phyloP scores from a whole-genome alignment of 305 asterid species.

The Fraxinus xanthoxyloides region DNA sequence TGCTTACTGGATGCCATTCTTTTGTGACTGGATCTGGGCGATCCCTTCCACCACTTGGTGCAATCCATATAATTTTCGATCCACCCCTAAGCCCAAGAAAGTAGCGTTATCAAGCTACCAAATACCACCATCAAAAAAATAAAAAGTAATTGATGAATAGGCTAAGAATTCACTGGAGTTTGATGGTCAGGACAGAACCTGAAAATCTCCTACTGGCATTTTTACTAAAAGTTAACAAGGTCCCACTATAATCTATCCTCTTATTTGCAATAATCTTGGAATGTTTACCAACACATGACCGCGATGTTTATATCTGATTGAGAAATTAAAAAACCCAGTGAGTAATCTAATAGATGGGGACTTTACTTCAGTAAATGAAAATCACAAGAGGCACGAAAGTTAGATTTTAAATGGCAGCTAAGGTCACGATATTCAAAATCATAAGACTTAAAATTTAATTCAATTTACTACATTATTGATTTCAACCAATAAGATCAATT shows the following conservation, averaged over 20 bases:
- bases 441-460: background rate
- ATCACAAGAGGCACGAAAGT: background rate
- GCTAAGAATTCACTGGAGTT: background rate
- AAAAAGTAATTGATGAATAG: background rate
- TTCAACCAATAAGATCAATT: background rate
- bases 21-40: conserved; percentile 82
- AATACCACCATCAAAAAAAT: background rate
- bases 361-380: background rate
- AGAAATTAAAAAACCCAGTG: background rate
- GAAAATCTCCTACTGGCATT: background rate
- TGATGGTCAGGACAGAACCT: background rate
- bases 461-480: background rate
- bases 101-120: conserved; percentile 21
- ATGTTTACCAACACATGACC: background rate
- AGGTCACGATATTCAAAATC: background rate
- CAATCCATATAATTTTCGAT: conserved; percentile 91
- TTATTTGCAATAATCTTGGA: background rate
- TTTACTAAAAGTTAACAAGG: background rate
- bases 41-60: conserved; percentile 99
- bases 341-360: background rate
- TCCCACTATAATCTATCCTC: background rate
- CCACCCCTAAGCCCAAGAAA: conserved; percentile 64
- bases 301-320: background rate
- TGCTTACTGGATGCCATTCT: conserved; percentile 85
- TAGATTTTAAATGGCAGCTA: background rate